phyloP scores from a whole-genome alignment of 495 filamentous ascomycete genomes.

The Penicillium herquei region DNA sequence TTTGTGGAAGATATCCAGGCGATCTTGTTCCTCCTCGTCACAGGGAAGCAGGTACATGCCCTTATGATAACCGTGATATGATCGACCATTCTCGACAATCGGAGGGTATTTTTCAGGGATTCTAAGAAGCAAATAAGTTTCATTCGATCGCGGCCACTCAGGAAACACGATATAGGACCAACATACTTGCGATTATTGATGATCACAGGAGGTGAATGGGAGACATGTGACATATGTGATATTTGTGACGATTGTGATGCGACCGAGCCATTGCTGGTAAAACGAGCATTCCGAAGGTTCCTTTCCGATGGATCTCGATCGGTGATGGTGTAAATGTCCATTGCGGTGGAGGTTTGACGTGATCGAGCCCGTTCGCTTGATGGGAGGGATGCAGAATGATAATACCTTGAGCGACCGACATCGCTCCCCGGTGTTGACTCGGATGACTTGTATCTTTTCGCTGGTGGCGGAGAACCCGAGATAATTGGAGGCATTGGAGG shows the following conservation, averaged over 20 bases:
- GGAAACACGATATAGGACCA: background rate
- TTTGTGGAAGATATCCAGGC: slow-evolving; percentile 77
- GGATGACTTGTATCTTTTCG: slow-evolving; percentile 27
- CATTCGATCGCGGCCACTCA: background rate
- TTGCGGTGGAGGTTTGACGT: slow-evolving; percentile 42
- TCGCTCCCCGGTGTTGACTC: slow-evolving; percentile 24
- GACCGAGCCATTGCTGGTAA: slow-evolving; percentile 35
- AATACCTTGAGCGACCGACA: slow-evolving; percentile 21
- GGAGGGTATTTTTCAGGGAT: slow-evolving; percentile 32
- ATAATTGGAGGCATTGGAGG: slow-evolving; percentile 28
- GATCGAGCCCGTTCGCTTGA: slow-evolving; percentile 31
- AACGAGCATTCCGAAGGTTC: slow-evolving; percentile 18
- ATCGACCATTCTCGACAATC: slow-evolving; percentile 47
- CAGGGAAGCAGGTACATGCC: slow-evolving; percentile 52
- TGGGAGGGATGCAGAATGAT: slow-evolving; percentile 30
- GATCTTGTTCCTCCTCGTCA: slow-evolving; percentile 65
- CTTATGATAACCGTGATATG: slow-evolving; percentile 49
- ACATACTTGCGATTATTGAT: slow-evolving; percentile 38
- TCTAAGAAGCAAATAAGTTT: slow-evolving; percentile 20
- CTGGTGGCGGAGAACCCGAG: slow-evolving; percentile 18
- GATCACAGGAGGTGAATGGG: slow-evolving; percentile 20
- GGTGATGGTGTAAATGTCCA: slow-evolving; percentile 43
- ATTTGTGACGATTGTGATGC: slow-evolving; percentile 22
- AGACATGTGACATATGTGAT: slow-evolving; percentile 22
- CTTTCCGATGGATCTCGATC: slow-evolving; percentile 33